Base-by-base conservation (phyloP, 2,329 filamentous ascomycete genomes). In the Purpureocillium takamizusanense region DNA sequence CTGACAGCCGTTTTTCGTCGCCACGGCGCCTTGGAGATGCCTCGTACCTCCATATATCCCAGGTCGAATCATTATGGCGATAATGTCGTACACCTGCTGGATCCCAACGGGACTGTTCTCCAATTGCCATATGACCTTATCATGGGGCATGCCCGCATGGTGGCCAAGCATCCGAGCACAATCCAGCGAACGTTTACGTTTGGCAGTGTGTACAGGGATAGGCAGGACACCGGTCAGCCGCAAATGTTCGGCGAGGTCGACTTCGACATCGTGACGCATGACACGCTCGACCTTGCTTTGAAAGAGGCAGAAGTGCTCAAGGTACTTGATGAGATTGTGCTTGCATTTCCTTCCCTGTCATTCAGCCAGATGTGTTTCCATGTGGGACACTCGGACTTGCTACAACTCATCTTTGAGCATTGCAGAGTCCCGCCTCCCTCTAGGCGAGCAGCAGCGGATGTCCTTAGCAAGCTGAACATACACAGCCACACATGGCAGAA, bases 71-170 rank as follows among this genome's bases (percentile, higher is more conserved):
- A 90, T 53, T 95, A 95, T 53, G 53, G 69, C 33, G 55, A 73
- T 36, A 85, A 85, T 49, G 81, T 83, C 12, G 84, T 94, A 13
- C 82, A 86, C 43, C 63, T 97, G 12, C 68, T 98, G 18, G 87
- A 95, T 56, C 71, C 79, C 2, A 85, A 81, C 44, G 92, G 90
- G 3, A 90, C 83, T n/a, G 70, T 95, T 2, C 69, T 97, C 7
- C 92, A 98, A 55, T 65, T 98, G n/a, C 92, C 92, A 0, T 95
- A 86, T 51, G 92, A 98, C 57, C 67, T 97, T 16, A 95, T 88
- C 2, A 71, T 97, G 46, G 88, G 90, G 2, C 81, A 94, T 56
- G 92, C 92, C 17, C 77, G 90, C 39, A 78, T 82, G 41, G 75
- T 98, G 37, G 88, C 90, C 5, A 82, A 85, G 45, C 75, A 81